Evolutionary conservation across 345 rosid species (phyloP).

Genomic region (Camelina sativa): DNA sequence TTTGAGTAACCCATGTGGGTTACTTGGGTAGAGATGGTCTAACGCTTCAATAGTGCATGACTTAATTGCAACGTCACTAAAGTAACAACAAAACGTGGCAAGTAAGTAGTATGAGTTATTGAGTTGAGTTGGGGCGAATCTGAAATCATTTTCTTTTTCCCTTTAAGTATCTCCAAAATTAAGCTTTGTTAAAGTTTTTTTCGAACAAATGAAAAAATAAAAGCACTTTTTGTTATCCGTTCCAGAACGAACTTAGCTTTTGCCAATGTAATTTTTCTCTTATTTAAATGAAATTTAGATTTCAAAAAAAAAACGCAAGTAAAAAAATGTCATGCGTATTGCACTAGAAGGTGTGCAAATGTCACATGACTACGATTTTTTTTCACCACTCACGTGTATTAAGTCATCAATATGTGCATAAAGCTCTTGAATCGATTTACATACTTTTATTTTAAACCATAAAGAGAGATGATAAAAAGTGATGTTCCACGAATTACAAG

Average conservation of each 20-base stretch:
- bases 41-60: conserved; percentile 14
- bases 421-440: conserved; percentile 28
- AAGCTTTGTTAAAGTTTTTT: conserved; percentile 1
- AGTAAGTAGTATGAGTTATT: no score
- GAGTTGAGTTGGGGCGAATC: conserved; percentile 28
- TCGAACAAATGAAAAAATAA: not conserved
- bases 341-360: conserved; percentile 30
- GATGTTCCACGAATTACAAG: conserved; percentile 14
- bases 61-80: conserved; percentile 28
- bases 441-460: not conserved
- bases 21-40: no score
- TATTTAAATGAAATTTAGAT: conserved; percentile 12
- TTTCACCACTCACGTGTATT: conserved; percentile 38
- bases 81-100: conserved; percentile 19
- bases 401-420: conserved; percentile 36
- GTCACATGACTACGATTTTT: conserved; percentile 32
- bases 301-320: not conserved
- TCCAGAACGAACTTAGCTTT: conserved; percentile 15
- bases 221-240: conserved; percentile 28
- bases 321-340: conserved; percentile 28
- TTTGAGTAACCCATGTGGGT: no score
- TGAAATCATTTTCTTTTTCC: conserved; percentile 40
- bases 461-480: conserved; percentile 4
- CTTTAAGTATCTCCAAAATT: conserved; percentile 41
- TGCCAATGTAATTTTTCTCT: not conserved